These are phyloP conservation scores for Trichoderma breve DNA, from an alignment of 2,329 filamentous ascomycete genomes.

Conservation along the genomic window DNA sequence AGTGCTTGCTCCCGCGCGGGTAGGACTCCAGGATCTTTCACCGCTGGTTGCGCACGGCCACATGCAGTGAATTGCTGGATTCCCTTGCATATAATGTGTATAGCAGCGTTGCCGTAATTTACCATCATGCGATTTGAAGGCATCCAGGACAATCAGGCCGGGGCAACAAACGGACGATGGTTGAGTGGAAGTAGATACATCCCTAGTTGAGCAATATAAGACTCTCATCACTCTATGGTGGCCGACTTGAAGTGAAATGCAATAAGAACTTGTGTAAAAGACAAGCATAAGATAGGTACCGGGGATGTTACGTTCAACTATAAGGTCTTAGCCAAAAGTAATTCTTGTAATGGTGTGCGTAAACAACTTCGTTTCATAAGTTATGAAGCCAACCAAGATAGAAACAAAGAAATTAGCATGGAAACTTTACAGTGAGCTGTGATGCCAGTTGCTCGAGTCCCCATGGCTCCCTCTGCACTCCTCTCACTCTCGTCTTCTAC, in stretches of 20 bases:
- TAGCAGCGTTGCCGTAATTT: not conserved
- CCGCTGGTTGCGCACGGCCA: not conserved
- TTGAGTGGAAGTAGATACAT: not conserved
- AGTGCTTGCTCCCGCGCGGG: not conserved
- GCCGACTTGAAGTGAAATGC: not conserved
- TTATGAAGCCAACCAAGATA: not conserved
- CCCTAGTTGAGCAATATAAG: not conserved
- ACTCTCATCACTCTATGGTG: not conserved
- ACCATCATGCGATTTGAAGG: not conserved
- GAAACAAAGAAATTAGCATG: not conserved
- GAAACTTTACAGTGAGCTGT: not conserved
- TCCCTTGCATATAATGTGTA: not conserved
- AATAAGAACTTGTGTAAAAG: not conserved
- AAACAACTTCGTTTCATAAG: not conserved
- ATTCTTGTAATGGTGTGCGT: not conserved
- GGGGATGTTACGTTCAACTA: not conserved
- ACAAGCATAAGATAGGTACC: not conserved
- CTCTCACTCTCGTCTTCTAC: not conserved
- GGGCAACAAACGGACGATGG: not conserved
- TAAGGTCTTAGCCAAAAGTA: not conserved
- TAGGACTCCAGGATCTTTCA: not conserved
- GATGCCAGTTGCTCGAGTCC: not conserved
- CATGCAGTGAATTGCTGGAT: not conserved
- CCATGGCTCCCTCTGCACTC: not conserved
- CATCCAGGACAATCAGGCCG: rapidly evolving